phyloP scores from a whole-genome alignment of 2,329 filamentous ascomycete genomes.

The Pseudocercospora macadamiae region DNA sequence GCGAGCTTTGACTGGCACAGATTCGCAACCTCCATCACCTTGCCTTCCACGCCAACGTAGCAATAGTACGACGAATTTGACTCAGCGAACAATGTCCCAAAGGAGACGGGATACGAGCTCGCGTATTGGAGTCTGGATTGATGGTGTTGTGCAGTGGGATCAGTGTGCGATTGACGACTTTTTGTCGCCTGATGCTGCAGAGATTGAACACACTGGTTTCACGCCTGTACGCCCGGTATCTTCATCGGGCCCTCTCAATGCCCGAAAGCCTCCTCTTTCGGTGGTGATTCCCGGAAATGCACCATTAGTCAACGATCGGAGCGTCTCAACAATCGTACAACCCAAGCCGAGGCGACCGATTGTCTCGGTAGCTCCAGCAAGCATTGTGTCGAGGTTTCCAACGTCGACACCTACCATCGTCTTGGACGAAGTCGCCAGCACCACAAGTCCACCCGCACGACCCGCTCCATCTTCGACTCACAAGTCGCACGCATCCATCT shows the following conservation, averaged over 20 bases:
- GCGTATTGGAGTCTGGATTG: constrained; percentile 48
- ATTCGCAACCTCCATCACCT: constrained; percentile 27
- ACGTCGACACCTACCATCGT: constrained; percentile 19
- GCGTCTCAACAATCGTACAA: constrained; percentile 16
- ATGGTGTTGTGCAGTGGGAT: constrained; percentile 50
- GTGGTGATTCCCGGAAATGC: constrained; percentile 30
- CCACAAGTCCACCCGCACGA: background rate
- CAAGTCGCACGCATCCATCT: constrained; percentile 26
- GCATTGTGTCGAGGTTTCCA: constrained; percentile 24
- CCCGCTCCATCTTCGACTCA: constrained; percentile 8
- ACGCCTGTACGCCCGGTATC: constrained; percentile 20
- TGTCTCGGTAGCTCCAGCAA: constrained; percentile 21
- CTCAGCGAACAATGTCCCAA: constrained; percentile 24
- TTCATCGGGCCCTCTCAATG: background rate
- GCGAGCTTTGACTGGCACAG: constrained; percentile 24
- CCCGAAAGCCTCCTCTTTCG: constrained; percentile 22
- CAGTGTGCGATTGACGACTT: constrained; percentile 15
- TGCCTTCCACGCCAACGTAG: constrained; percentile 21
- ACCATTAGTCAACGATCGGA: constrained; percentile 11
- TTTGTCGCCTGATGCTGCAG: constrained; percentile 3
- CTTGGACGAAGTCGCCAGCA: constrained; percentile 12
- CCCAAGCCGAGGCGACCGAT: constrained; percentile 16
- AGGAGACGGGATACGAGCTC: constrained; percentile 35
- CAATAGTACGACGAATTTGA: constrained; percentile 11
- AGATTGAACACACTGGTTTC: constrained; percentile 23